Conservation (phyloP, 176 grass and related monocot species). For the Zea luxurians region DNA sequence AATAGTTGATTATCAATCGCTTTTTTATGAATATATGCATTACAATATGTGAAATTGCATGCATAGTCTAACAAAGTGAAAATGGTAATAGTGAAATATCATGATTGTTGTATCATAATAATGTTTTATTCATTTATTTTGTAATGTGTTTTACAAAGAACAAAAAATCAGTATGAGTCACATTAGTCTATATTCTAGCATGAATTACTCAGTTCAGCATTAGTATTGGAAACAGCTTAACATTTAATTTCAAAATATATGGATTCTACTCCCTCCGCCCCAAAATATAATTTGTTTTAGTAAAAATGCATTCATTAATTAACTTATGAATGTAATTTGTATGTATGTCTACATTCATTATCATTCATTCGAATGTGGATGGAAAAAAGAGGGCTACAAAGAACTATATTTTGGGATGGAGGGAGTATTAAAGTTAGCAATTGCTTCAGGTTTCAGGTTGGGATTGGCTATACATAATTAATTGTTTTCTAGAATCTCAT, state of each 20-base stretch:
- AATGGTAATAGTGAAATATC: background rate
- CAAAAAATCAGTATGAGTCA: background rate
- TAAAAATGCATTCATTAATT: no score
- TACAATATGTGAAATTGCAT: background rate
- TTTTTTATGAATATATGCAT: conserved; percentile 4
- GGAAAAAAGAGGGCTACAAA: no score
- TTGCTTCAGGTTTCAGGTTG: background rate
- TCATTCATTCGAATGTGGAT: no score
- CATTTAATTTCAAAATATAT: background rate
- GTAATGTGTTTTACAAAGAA: background rate
- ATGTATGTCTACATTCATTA: no score
- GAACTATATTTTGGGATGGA: no score
- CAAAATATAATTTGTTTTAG: no score
- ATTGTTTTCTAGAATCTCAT: conserved; percentile 6
- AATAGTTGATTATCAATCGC: background rate
- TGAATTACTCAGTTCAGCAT: conserved; percentile 2
- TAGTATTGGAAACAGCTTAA: background rate
- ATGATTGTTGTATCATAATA: background rate
- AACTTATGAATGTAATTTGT: no score
- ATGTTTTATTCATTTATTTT: background rate
- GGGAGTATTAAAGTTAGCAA: background rate
- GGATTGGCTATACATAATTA: conserved; percentile 11
- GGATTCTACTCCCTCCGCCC: background rate
- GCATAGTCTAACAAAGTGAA: background rate
- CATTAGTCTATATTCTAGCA: background rate